A percentile compares a stretch with the other conserved stretches of the same genome.
Evolutionary conservation across 495 filamentous ascomycete species (phyloP).

Genomic region (Pseudevernia furfuracea): DNA sequence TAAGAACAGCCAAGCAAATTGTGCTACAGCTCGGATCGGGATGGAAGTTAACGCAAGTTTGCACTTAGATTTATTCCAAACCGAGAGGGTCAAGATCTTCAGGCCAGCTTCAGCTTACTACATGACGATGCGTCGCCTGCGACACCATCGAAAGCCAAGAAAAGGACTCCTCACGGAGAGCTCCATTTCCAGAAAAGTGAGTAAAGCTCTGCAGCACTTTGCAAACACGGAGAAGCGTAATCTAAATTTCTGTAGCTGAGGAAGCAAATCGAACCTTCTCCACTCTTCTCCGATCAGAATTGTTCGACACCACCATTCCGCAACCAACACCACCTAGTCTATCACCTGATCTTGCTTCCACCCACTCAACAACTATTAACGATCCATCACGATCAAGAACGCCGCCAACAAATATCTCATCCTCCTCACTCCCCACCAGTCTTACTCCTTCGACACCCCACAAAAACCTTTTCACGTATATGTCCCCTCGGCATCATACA

Average conservation of each 20-base stretch:
- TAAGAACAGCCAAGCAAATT: not conserved
- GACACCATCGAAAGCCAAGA: constrained; percentile 75
- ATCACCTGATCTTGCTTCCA: constrained; percentile 55
- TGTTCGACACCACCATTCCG: constrained; percentile 84
- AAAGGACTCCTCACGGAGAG: constrained; percentile 80
- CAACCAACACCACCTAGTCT: constrained; percentile 62
- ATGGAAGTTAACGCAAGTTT: not conserved
- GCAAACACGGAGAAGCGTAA: not conserved
- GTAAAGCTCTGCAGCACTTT: constrained; percentile 27
- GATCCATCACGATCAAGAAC: constrained; percentile 72
- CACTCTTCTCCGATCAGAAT: constrained; percentile 76
- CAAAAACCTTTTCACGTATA: constrained; percentile 93
- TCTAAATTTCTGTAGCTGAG: constrained; percentile 62
- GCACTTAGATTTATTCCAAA: constrained; percentile 82
- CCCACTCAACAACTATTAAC: constrained; percentile 50
- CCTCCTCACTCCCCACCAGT: constrained; percentile 53
- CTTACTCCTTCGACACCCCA: constrained; percentile 90
- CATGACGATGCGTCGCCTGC: constrained; percentile 88
- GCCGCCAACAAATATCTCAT: constrained; percentile 58
- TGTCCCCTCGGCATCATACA: constrained; percentile 63
- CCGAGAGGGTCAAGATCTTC: constrained; percentile 84
- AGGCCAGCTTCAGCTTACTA: constrained; percentile 81
- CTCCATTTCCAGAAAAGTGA: constrained; percentile 89
- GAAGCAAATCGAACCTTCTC: constrained; percentile 91
- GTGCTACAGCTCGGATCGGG: constrained; percentile 4